Evolutionary conservation across 225 moss, liverwort and hornwort species (phyloP), one percentile per base, ranked within the genome.

Genomic region (Antitrichia curtipendula): DNA sequence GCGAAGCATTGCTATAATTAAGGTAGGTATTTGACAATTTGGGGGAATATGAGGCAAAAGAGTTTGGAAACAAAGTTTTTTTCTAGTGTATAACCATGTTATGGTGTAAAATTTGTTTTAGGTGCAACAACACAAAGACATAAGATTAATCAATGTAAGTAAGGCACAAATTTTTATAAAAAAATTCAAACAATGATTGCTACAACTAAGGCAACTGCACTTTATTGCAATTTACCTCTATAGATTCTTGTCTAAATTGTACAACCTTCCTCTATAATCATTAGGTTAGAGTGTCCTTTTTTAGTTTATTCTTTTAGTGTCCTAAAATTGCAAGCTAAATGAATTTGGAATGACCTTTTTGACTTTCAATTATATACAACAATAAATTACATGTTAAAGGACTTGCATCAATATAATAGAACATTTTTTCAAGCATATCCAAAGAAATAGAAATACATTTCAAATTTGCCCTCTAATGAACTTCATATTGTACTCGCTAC

Each of bases 71-170:
- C 6, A 28, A 27, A 43, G 71, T 16, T 1, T 16, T 63, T 7
- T 38, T 22, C 2, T 43, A 43, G 9, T 8, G 5, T 70, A 7
- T 41, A 25, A 70, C 9, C 2, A 70, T 16, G 6, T 21, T 9
- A 9, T 71, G 3, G 27, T 7, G 4, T 25, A 15, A 25, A 43
- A 41, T 27, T 43, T 70, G 3, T 41, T 71, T 71, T 8, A 3
- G 9, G 1, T 71, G 5, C 3, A 0, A 16, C 16, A 43, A 28
- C 3, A 71, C 16, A 0, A 43, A 43, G 43, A 43, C 0, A 71
- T 6, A 28, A 27, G 9, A 71, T 43, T 43, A 28, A 43, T 71
- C 3, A 16, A 43, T 28, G 16, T 3, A 43, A 43, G 3, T 16
- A 13, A 70, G 15, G 3, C 15, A 41, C 70, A 41, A 41, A 15